These are phyloP conservation scores for Starmerella apis DNA, from an alignment of 805 yeast species.

Conservation along the genomic window DNA sequence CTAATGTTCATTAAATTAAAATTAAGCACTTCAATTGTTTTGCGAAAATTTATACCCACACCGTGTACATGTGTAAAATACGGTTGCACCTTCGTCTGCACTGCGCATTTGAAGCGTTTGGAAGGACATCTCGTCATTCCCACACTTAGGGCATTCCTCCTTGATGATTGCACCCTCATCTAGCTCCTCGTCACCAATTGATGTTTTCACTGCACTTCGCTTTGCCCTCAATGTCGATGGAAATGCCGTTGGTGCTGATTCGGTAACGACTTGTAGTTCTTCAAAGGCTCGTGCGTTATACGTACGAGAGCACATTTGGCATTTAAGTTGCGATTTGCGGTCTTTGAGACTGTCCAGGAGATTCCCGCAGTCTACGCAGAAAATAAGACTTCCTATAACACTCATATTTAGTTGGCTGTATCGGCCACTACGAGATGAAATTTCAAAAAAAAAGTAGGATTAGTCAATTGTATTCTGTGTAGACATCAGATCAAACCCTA, in stretches of 20 bases:
- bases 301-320: constrained; percentile 43
- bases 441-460: neutral
- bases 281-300: constrained; percentile 47
- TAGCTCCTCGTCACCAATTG: constrained; percentile 60
- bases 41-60: constrained; percentile 94
- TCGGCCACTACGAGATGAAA: neutral
- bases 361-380: constrained; percentile 89
- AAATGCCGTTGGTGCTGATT: constrained; percentile 84
- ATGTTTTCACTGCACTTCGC: constrained; percentile 82
- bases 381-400: constrained; percentile 87
- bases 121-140: constrained; percentile 94
- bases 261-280: constrained; percentile 74
- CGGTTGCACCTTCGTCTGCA: constrained; percentile 99
- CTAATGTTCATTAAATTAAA: neutral
- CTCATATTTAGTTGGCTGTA: constrained; percentile 53
- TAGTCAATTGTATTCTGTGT: neutral
- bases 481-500: neutral
- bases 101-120: constrained; percentile 93
- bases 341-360: constrained; percentile 59
- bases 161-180: constrained; percentile 95
- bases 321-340: constrained; percentile 31
- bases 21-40: constrained; percentile 46
- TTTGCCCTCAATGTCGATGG: constrained; percentile 76
- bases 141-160: constrained; percentile 98
- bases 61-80: constrained; percentile 86